Evolutionary conservation across 1,284 basidiomycete genomes (phyloP).

Genomic region (Takashimella koratensis): DNA sequence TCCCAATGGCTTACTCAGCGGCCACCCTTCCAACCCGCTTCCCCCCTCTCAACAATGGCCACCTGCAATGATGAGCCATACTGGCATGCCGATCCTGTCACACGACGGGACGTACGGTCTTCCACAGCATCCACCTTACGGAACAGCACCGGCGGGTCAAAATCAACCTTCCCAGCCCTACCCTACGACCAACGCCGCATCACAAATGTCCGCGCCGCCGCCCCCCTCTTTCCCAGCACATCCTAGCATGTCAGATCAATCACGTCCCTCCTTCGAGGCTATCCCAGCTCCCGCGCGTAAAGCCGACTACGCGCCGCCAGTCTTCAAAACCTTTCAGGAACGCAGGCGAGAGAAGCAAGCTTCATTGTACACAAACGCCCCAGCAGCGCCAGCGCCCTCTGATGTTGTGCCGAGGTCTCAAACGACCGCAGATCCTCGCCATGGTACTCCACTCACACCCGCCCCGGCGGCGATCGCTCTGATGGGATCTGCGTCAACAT

Average conservation of each 20-base stretch:
- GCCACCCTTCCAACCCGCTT: neutral
- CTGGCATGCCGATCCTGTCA: neutral
- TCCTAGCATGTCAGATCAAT: too few relatives aligned
- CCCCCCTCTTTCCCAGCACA: too few relatives aligned
- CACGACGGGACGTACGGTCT: neutral
- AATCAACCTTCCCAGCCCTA: neutral
- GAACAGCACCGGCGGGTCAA: too few relatives aligned
- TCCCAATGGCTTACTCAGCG: too few relatives aligned
- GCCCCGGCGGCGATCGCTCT: slow-evolving; percentile 1
- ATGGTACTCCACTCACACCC: neutral
- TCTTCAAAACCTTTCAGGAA: slow-evolving; percentile 46
- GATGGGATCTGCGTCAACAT: slow-evolving; percentile 27
- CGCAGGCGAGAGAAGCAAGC: slow-evolving; percentile 39
- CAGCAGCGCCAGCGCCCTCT: slow-evolving; percentile 1
- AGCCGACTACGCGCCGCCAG: slow-evolving; percentile 37
- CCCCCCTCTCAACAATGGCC: neutral
- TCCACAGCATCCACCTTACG: too few relatives aligned
- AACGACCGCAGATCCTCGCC: slow-evolving; percentile 9
- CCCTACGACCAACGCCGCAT: too few relatives aligned
- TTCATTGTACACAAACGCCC: slow-evolving; percentile 18
- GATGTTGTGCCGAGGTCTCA: slow-evolving; percentile 2
- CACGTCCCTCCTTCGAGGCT: slow-evolving; percentile 6
- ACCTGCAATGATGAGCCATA: neutral
- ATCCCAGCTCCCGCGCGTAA: slow-evolving; percentile 30
- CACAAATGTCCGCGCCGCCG: too few relatives aligned